Percentiles rank a stretch among this genome's conserved stretches.
These are phyloP conservation scores for Agrostemma githago DNA, from an alignment of 148 eudicot species.

Conservation along the genomic window DNA sequence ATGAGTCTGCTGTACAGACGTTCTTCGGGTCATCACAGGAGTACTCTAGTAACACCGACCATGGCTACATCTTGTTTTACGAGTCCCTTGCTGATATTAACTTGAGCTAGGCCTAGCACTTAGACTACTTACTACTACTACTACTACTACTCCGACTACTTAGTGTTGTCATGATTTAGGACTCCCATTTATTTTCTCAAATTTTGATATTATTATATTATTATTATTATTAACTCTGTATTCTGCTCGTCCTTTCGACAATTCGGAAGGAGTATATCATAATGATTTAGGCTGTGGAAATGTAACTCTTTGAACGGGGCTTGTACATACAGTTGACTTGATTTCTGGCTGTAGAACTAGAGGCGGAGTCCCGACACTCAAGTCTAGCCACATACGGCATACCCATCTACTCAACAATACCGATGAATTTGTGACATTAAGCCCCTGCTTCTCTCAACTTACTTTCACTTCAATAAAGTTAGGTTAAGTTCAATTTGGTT, in stretches of 20 bases:
- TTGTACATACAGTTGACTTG: conserved; percentile 30
- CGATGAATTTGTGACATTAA: too few relatives aligned
- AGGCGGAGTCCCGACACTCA: too few relatives aligned
- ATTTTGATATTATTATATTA: conserved; percentile 13
- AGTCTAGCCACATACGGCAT: too few relatives aligned
- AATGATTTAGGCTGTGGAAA: conserved; percentile 17
- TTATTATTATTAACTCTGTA: background rate
- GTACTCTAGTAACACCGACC: conserved; percentile 86
- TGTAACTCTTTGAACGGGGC: conserved; percentile 28
- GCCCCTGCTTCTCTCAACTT: too few relatives aligned
- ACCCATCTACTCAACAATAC: too few relatives aligned
- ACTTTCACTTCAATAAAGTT: too few relatives aligned
- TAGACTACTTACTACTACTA: background rate
- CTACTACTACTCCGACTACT: too few relatives aligned
- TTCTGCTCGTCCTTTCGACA: conserved; percentile 1
- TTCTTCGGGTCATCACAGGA: conserved; percentile 81
- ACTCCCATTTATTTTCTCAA: conserved; percentile 8
- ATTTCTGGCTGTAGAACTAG: background rate
- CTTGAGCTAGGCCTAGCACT: conserved; percentile 29
- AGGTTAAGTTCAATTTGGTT: too few relatives aligned
- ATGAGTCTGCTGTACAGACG: conserved; percentile 81
- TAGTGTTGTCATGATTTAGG: conserved; percentile 16
- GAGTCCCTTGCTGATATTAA: conserved; percentile 49
- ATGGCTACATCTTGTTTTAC: conserved; percentile 81
- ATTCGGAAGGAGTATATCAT: conserved; percentile 8